Evolutionary conservation across 106 monocot species (phyloP), one percentile per base, ranked within the genome.

Genomic region (Phalaenopsis aphrodite): DNA sequence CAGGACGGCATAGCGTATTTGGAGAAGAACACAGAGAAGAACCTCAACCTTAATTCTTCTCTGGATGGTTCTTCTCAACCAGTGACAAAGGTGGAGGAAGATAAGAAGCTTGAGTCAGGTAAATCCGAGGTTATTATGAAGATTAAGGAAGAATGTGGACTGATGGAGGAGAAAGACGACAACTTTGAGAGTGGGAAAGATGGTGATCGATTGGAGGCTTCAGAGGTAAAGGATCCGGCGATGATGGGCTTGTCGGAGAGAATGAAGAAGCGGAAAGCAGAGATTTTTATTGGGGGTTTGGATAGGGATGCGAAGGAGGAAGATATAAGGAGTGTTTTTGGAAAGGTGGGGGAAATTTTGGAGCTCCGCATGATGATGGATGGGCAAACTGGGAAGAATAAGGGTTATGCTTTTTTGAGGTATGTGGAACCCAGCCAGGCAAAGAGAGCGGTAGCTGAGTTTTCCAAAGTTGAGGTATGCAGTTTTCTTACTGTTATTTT

Each of bases 281-380:
- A 96, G 84, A 90, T 96, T 46, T 96, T 96, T 55, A 69, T 96
- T 41, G 93, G 93, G 17, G 96, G 93, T 8, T 81, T 96, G 81
- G 84, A 90, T 84, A 87, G 90, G 75, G 86, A 91, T 69, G 91
- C 88, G 0, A 92, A 82, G 75, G 96, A 96, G 77, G 93, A 91
- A 18, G 96, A 96, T 79, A 81, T 92, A 78, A 91, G 87, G 84
- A 82, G 75, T 78, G 94, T 92, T 52, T 94, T 94, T 81, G 90
- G 57, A 69, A 81, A 83, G 65, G 86, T 71, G 0, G 96, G 96
- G 36, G 90, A 94, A 82, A 90, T 94, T 81, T 81, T 94, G 67
- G 93, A 94, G 80, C 82, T 96, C 7, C 78, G 93, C 41, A 83
- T 96, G 91, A 86, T 93, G 79, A 92, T 92, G 84, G 91, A 94